Percentiles rank a stretch among this genome's conserved stretches.
Conservation (phyloP, 2,329 filamentous ascomycete genomes). For the Huntiella abstrusa region DNA sequence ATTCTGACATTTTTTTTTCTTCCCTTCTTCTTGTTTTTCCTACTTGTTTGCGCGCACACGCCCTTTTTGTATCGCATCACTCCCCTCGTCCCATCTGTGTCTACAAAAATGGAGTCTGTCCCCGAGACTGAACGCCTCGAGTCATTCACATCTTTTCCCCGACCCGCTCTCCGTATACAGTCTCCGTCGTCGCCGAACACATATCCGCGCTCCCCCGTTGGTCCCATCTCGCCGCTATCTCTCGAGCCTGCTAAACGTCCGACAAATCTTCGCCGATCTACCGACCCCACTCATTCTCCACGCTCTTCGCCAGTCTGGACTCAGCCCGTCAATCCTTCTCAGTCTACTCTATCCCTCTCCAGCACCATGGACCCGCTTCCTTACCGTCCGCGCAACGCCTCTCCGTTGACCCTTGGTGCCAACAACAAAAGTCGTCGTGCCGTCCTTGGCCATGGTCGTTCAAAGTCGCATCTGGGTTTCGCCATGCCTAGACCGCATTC, state of each 20-base stretch:
- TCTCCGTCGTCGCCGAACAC: constrained; percentile 16
- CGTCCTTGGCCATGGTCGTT: constrained; percentile 5
- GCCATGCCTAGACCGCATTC: constrained; percentile 45
- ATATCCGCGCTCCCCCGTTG: constrained; percentile 7
- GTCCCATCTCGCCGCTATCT: constrained; percentile 18
- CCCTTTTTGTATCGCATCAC: background rate
- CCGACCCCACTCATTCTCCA: constrained; percentile 38
- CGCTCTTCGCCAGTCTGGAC: constrained; percentile 22
- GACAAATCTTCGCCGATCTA: constrained; percentile 35
- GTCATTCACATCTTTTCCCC: constrained; percentile 40
- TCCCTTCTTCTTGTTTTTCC: background rate
- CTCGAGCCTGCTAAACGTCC: constrained; percentile 31
- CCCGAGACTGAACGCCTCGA: constrained; percentile 51
- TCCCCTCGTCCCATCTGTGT: background rate
- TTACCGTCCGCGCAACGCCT: constrained; percentile 43
- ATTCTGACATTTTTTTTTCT: background rate
- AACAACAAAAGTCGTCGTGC: background rate
- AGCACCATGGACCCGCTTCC: constrained; percentile 19
- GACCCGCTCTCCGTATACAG: constrained; percentile 33
- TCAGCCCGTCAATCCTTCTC: constrained; percentile 14
- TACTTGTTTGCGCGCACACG: background rate
- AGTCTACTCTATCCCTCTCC: background rate
- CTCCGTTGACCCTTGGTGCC: constrained; percentile 29
- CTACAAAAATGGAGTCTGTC: constrained; percentile 40
- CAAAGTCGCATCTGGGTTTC: constrained; percentile 16